Percentiles rank a stretch among this genome's conserved stretches.
Evolutionary conservation across 2,329 filamentous ascomycete species (phyloP).

Genomic region (Xylariaceae sp.): DNA sequence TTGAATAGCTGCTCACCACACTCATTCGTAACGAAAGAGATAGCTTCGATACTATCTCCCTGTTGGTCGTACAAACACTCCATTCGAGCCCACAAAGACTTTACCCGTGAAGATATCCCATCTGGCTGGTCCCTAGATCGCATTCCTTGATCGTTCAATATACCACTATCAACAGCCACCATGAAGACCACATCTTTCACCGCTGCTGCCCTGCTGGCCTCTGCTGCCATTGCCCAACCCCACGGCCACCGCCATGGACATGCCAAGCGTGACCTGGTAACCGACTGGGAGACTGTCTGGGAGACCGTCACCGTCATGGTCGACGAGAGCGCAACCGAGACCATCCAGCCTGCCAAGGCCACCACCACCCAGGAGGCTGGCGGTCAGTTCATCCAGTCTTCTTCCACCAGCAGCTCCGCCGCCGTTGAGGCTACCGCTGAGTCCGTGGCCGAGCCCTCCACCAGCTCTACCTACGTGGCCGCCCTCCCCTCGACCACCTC

Average conservation of each 20-base stretch:
- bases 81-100: too few relatives aligned
- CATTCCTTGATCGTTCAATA: constrained; percentile 1
- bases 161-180: constrained; percentile 11
- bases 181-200: constrained; percentile 43
- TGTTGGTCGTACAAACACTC: too few relatives aligned
- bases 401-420: constrained; percentile 18
- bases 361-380: constrained; percentile 10
- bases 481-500: constrained; percentile 12
- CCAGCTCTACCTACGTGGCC: constrained; percentile 9
- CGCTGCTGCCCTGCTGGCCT: constrained; percentile 40
- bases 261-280: constrained; percentile 41
- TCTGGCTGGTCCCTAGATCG: constrained; percentile 20
- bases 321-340: constrained; percentile 45
- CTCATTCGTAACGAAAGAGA: constrained; percentile 22
- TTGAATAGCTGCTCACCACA: constrained; percentile 18
- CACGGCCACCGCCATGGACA: constrained; percentile 35
- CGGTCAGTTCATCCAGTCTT: constrained; percentile 32
- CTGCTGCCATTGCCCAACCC: constrained; percentile 47
- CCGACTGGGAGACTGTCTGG: constrained; percentile 42
- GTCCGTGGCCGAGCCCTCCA: constrained; percentile 10
- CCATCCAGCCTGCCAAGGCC: constrained; percentile 31
- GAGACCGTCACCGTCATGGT: constrained; percentile 49
- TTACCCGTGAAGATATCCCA: constrained; percentile 14
- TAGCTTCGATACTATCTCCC: background rate
- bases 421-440: constrained; percentile 19